A percentile compares a stretch with the other conserved stretches of the same genome.
Evolutionary conservation across 1,284 basidiomycete genomes (phyloP).

Genomic region (Phlebopus sp.): DNA sequence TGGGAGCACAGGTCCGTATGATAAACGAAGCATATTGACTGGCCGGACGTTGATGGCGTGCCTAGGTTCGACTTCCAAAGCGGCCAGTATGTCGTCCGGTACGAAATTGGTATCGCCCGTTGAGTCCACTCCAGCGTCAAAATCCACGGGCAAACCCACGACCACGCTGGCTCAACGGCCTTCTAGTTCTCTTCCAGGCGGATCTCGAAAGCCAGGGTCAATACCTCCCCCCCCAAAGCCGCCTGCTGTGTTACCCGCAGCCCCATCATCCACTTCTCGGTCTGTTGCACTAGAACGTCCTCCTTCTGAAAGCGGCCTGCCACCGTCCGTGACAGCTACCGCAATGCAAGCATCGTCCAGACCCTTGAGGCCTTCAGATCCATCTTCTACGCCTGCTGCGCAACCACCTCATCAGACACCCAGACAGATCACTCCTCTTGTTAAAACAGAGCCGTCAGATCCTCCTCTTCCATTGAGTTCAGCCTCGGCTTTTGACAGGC

Average conservation of each 20-base stretch:
- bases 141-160: not conserved
- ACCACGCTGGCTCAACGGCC: slow-evolving; percentile 4
- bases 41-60: slow-evolving; percentile 12
- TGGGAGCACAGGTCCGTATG: slow-evolving; percentile 21
- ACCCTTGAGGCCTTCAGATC: not conserved
- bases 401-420: slow-evolving; percentile 1
- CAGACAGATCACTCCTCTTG: slow-evolving; percentile 10
- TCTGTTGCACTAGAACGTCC: not conserved
- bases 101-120: slow-evolving; percentile 6
- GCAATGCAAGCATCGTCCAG: not conserved
- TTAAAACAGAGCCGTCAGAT: slow-evolving; percentile 21
- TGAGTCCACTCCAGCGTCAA: not conserved
- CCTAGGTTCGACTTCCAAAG: not conserved
- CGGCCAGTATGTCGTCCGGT: slow-evolving; percentile 2
- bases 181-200: slow-evolving; percentile 14
- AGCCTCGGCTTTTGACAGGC: slow-evolving; percentile 19
- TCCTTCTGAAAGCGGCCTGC: not conserved
- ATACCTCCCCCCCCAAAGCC: not conserved
- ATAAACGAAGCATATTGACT: slow-evolving; percentile 6
- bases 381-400: not conserved
- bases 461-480: slow-evolving; percentile 12
- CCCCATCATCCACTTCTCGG: not conserved
- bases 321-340: not conserved
- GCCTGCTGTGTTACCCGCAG: not conserved
- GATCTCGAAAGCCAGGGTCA: slow-evolving; percentile 19